Conservation (phyloP, 1,284 basidiomycete genomes). For the Testicularia cyperi region DNA sequence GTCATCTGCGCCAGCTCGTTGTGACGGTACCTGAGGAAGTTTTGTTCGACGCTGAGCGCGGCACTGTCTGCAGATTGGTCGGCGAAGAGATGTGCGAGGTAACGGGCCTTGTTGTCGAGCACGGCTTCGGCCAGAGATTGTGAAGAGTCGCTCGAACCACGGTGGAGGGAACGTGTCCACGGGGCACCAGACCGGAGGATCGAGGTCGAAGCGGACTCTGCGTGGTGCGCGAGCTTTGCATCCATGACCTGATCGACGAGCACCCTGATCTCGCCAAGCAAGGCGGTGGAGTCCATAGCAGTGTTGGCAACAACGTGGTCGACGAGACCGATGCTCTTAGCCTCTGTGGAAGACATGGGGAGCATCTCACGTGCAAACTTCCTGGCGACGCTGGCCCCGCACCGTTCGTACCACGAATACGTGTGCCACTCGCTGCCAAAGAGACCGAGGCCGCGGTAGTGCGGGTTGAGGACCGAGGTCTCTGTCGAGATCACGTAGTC, state of each 20-base stretch:
- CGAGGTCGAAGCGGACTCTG: not conserved
- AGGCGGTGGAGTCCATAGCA: conserved; percentile 1
- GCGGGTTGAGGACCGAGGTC: conserved; percentile 62
- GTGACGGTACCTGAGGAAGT: conserved; percentile 58
- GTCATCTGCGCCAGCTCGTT: conserved; percentile 64
- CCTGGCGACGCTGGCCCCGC: conserved; percentile 57
- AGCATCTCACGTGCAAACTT: conserved; percentile 61
- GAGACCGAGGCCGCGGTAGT: conserved; percentile 63
- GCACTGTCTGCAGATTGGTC: conserved; percentile 11
- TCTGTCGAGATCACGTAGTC: conserved; percentile 61
- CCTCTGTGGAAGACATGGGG: conserved; percentile 59
- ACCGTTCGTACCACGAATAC: conserved; percentile 61
- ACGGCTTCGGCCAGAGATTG: conserved; percentile 45
- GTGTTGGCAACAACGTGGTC: conserved; percentile 31
- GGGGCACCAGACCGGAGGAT: conserved; percentile 19
- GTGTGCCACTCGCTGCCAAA: conserved; percentile 63
- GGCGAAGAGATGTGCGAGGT: conserved; percentile 47
- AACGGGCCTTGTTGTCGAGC: conserved; percentile 56
- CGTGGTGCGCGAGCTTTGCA: conserved; percentile 5
- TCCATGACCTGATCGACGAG: conserved; percentile 38
- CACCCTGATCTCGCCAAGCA: conserved; percentile 16
- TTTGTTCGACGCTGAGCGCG: conserved; percentile 5
- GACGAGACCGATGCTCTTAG: conserved; percentile 27
- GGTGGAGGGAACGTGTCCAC: conserved; percentile 44
- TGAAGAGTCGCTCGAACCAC: conserved; percentile 3